Conservation (phyloP, 73 alveolate species). For the Diophrys sp. region DNA sequence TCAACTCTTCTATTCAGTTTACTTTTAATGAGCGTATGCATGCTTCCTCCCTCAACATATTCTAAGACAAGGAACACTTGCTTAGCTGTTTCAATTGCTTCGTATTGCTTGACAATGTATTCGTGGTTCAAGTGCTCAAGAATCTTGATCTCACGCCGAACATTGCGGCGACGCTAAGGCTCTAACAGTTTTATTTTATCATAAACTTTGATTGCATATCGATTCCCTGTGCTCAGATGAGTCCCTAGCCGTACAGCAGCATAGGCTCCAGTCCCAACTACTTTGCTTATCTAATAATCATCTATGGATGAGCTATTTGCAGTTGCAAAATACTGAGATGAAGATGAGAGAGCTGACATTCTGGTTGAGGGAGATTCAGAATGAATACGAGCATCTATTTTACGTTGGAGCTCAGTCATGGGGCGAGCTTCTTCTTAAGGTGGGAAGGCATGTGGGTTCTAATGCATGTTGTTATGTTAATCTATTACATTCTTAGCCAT, state of each 20-base stretch:
- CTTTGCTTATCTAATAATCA: constrained; percentile 63
- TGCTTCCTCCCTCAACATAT: constrained; percentile 50
- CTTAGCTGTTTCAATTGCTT: constrained; percentile 53
- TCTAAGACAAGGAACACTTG: constrained; percentile 53
- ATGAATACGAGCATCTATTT: too few relatives aligned
- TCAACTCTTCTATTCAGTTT: constrained; percentile 49
- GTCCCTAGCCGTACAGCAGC: constrained; percentile 68
- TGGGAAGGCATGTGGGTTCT: too few relatives aligned
- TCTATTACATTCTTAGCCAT: too few relatives aligned
- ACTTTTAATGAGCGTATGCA: constrained; percentile 46
- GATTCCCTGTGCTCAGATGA: constrained; percentile 40
- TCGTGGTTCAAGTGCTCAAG: constrained; percentile 45
- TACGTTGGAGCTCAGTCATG: too few relatives aligned
- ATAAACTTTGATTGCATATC: constrained; percentile 65
- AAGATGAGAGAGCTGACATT: too few relatives aligned
- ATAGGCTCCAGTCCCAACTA: constrained; percentile 77
- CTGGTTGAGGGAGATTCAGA: too few relatives aligned
- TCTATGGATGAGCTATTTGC: constrained; percentile 46
- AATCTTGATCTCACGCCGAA: constrained; percentile 56
- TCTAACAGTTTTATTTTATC: constrained; percentile 57
- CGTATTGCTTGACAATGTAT: constrained; percentile 42
- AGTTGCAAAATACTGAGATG: constrained; percentile 24
- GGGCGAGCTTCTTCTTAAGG: too few relatives aligned
- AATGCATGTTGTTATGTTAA: too few relatives aligned
- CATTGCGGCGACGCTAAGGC: constrained; percentile 45